Base-by-base conservation (phyloP, 2,329 filamentous ascomycete species). In the Alternaria atra region DNA sequence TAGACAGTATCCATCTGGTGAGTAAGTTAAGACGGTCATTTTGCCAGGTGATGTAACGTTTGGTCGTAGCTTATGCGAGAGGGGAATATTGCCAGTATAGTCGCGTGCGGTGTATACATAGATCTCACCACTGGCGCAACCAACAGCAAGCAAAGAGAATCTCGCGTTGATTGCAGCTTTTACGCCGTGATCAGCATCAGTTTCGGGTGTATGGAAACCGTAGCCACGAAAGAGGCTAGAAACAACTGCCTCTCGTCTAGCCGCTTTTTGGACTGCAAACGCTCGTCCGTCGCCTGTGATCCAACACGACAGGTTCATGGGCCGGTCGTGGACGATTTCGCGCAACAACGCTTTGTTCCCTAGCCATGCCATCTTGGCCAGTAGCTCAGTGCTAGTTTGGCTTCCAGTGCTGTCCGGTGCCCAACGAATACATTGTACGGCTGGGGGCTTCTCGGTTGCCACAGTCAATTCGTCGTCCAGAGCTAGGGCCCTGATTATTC, bases 391-490 rank as follows among this genome's bases (percentile, higher is more conserved):
- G 68, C 89, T 93, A 3, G 94, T 97, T 79, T 98, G 94, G 63
- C 87, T 90, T 20, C 92, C 91, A 34, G 85, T 87, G 66, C 86
- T 90, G 75, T 97, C 94, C 1, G 94, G 91, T 0, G 90, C 91
- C 95, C 95, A 99, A 60, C 91, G 89, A 69, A 99, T 98, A 80
- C 94, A 97, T 79, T 99, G 95, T 15, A 98, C 89, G n/a, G 95
- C 94, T 0, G 94, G 90, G 4, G 95, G 95, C 73, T 95, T 97
- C 58, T 88, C 85, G 0, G 95, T 99, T 5, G 95, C 92, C 53
- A 99, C 94, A 23, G 98, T 85, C 40, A 99, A 83, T 78, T 98
- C 95, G 57, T 97, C 92, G 67, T 98, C 95, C 23, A 98, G 85
- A 2, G 95, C 94, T 55, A 98, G 82, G 10, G 92, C 93, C 72